Base-by-base conservation (phyloP, 1,284 basidiomycete genomes). In the Sanguinoderma infundibulare region DNA sequence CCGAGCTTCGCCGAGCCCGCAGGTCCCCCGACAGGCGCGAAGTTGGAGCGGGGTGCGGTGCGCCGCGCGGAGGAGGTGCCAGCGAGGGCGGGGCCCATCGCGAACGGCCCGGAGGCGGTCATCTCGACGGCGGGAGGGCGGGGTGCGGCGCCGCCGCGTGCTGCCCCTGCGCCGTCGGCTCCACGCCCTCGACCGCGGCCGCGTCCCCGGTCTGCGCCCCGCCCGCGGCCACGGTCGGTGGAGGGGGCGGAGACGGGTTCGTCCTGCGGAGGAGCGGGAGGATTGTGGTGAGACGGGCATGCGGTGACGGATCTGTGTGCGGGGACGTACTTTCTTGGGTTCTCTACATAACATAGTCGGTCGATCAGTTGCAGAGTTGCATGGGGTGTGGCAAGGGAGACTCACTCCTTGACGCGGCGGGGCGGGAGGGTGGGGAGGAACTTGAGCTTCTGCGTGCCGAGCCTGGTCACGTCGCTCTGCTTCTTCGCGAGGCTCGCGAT, bases 81-180 rank as follows among this genome's bases (percentile, higher is more conserved):
- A 8, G 81, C 83, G 68, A 89, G 78, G 22, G 89, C 81, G 39
- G 92, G 92, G 22, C 92, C 92, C 85, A 93, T 87, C 22, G 92
- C 90, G 69, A 94, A 94, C 4, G 92, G 92, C 7, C 92, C 92
- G 69, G 89, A 92, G 0, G 92, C 92, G 15, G 85, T 87, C 91
- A 94, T 92, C 73, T 91, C 87, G 7, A 78, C 77, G 0, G 79
- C 72, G 46, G 78, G 74, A 0, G 85, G 79, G 32, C 81, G 84
- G 26, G 84, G 77, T 1, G 78, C 80, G 22, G 78, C 78, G n/a
- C 85, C 81, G 24, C 79, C 74, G 12, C 80, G 74, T 24, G 49
- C 49, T 40, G 70, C 67, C 2, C 32, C 53, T 32, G 53, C 53
- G 38, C 83, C 84, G 40, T n/a, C n/a, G n/a, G n/a, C n/a, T n/a